phyloP scores from a whole-genome alignment of 2,329 filamentous ascomycete species.

The Zymoseptoria crescenta region DNA sequence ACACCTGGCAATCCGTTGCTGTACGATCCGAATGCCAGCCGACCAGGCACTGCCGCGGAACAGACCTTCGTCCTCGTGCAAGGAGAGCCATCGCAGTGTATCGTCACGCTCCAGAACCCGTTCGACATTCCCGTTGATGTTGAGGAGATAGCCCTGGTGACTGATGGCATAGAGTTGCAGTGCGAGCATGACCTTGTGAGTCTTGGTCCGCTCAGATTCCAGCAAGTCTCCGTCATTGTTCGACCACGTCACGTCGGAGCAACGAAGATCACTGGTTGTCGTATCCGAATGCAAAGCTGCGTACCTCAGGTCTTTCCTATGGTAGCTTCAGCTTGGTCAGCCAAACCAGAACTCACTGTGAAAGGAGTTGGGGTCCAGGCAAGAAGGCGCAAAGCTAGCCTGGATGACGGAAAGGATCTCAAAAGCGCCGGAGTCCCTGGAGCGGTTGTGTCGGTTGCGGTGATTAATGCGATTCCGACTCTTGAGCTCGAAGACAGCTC shows the following conservation, averaged over 20 bases:
- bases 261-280: slow-evolving; percentile 68
- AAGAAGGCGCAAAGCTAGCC: not conserved
- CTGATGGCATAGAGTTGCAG: slow-evolving; percentile 65
- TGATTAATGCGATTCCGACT: slow-evolving; percentile 72
- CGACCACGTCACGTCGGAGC: slow-evolving; percentile 59
- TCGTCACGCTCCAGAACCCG: slow-evolving; percentile 82
- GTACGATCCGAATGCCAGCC: slow-evolving; percentile 84
- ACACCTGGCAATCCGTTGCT: slow-evolving; percentile 67
- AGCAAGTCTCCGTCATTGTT: slow-evolving; percentile 65
- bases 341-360: slow-evolving; percentile 61
- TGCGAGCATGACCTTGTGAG: slow-evolving; percentile 56
- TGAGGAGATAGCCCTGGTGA: slow-evolving; percentile 68
- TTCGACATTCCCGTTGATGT: slow-evolving; percentile 90
- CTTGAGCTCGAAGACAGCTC: slow-evolving; percentile 68
- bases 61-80: slow-evolving; percentile 63
- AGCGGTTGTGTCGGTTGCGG: slow-evolving; percentile 40
- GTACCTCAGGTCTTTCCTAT: slow-evolving; percentile 76
- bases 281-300: slow-evolving; percentile 73
- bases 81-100: slow-evolving; percentile 68
- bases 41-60: slow-evolving; percentile 46
- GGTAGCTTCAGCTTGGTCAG: slow-evolving; percentile 68
- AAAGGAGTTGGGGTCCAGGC: slow-evolving; percentile 42
- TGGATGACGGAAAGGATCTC: slow-evolving; percentile 2
- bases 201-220: slow-evolving; percentile 74
- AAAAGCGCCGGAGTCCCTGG: slow-evolving; percentile 13